Evolutionary conservation across 2,329 filamentous ascomycete genomes (phyloP).

Genomic region (Leptographium radiaticola): DNA sequence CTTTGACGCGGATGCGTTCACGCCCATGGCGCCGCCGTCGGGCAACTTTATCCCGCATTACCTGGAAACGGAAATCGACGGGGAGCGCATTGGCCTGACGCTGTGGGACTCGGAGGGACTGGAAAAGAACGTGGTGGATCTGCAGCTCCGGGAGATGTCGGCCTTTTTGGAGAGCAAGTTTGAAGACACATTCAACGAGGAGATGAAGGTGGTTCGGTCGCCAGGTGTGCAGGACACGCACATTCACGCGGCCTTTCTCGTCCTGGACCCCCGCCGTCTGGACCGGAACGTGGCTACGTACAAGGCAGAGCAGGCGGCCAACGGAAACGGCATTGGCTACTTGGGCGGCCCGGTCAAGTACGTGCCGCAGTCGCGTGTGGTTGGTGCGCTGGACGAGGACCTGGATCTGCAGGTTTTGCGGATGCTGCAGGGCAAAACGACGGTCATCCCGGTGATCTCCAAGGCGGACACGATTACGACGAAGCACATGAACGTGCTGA

Average conservation of each 20-base stretch:
- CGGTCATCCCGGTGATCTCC: slow-evolving; percentile 86
- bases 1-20: slow-evolving; percentile 45
- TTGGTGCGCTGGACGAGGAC: slow-evolving; percentile 70
- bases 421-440: slow-evolving; percentile 82
- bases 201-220: slow-evolving; percentile 92
- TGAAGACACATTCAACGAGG: slow-evolving; percentile 91
- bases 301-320: slow-evolving; percentile 27
- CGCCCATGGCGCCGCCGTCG: slow-evolving; percentile 34
- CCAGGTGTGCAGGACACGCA: slow-evolving; percentile 92
- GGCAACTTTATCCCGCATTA: slow-evolving; percentile 79
- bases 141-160: slow-evolving; percentile 84
- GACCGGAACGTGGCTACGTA: slow-evolving; percentile 67
- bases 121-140: slow-evolving; percentile 87
- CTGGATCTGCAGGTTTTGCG: slow-evolving; percentile 84
- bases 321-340: slow-evolving; percentile 31
- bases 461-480: slow-evolving; percentile 97
- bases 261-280: slow-evolving; percentile 77
- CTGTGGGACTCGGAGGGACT: slow-evolving; percentile 94
- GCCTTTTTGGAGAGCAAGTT: slow-evolving; percentile 96
- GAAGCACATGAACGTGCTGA: slow-evolving; percentile 83
- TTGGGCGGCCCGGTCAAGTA: slow-evolving; percentile 35
- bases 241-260: slow-evolving; percentile 87
- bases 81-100: slow-evolving; percentile 81
- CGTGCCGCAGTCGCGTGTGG: slow-evolving; percentile 25
- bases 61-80: slow-evolving; percentile 87